Base-by-base conservation (phyloP, 139 green algal species). In the Tetradesmus lagerheimii region DNA sequence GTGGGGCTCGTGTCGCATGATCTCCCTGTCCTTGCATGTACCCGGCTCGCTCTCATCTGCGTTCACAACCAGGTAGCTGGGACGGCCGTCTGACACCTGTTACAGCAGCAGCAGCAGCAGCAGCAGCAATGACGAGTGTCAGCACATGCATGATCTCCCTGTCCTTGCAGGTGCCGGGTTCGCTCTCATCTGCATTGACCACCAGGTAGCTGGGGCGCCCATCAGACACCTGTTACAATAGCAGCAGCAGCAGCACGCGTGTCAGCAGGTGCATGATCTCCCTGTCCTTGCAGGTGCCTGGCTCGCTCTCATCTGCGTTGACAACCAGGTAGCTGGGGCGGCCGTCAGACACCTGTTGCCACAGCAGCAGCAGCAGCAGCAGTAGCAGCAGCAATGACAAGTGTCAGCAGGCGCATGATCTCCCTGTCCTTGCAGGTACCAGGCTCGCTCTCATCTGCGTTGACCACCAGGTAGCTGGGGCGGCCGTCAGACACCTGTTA, bases 161-260 rank as follows among this genome's bases (percentile, higher is more conserved):
- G 93, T 99, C 98, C 94, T 99, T 99, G 96, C 98, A 99, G 0
- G 98, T 99, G 75, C 98, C 98, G 20, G 98, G 98, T 95, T 99
- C 98, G 23, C 92, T 97, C 96, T 99, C 98, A 88, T 99, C 98
- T 25, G 94, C 98, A 89, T 99, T 99, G 15, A 99, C 96, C n/a
- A 99, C 97, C 84, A 99, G 92, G 92, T 99, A 99, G 29, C 92
- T 97, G 27, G 98, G 98, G 11, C 98, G 94, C n/a, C n/a, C n/a
- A n/a, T n/a, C n/a, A n/a, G n/a, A n/a, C n/a, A n/a, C n/a, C n/a
- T n/a, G n/a, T n/a, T 0, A 15, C 39, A 34, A 41, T 41, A 62
- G 71, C 71, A 38, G 71, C 71, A 41, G 71, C 31, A 79, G n/a
- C 71, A 79, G 18, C 18, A 71, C 4, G 20, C n/a, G 15, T 31